Percentiles rank a stretch among this genome's conserved stretches.
These are phyloP conservation scores for Picea abies DNA, from an alignment of 83 land plant species.

Conservation along the genomic window DNA sequence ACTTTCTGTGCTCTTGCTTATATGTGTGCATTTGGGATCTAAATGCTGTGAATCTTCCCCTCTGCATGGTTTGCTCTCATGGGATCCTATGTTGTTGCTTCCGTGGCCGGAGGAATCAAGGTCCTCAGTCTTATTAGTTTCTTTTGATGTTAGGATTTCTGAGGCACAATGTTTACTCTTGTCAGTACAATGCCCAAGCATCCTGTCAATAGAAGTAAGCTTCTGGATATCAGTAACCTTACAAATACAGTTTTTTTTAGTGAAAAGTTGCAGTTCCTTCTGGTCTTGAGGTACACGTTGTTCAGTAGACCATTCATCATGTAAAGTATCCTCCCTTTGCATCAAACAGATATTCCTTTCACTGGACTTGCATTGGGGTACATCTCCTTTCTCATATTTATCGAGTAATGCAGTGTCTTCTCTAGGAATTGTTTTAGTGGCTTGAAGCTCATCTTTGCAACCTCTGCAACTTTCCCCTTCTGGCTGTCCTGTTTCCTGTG, in stretches of 20 bases:
- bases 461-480: background rate
- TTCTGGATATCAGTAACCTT: slow-evolving; percentile 5
- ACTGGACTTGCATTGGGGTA: background rate
- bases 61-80: slow-evolving; percentile 3
- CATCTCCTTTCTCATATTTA: background rate
- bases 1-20: background rate
- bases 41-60: slow-evolving; percentile 6
- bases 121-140: slow-evolving; percentile 8
- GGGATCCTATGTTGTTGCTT: slow-evolving; percentile 16
- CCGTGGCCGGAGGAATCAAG: slow-evolving; percentile 18
- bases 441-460: slow-evolving; percentile 8
- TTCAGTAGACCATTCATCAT: slow-evolving; percentile 6
- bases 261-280: slow-evolving; percentile 1
- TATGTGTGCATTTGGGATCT: background rate
- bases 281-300: slow-evolving; percentile 4
- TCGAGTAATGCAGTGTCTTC: background rate
- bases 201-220: background rate
- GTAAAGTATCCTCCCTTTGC: background rate
- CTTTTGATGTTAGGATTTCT: background rate
- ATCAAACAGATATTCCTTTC: background rate
- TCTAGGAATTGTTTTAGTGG: background rate
- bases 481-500: background rate
- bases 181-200: background rate
- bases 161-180: background rate
- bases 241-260: background rate